These are phyloP conservation scores for Dendrobium nobile DNA, from an alignment of 106 monocot genomes.

Conservation along the genomic window DNA sequence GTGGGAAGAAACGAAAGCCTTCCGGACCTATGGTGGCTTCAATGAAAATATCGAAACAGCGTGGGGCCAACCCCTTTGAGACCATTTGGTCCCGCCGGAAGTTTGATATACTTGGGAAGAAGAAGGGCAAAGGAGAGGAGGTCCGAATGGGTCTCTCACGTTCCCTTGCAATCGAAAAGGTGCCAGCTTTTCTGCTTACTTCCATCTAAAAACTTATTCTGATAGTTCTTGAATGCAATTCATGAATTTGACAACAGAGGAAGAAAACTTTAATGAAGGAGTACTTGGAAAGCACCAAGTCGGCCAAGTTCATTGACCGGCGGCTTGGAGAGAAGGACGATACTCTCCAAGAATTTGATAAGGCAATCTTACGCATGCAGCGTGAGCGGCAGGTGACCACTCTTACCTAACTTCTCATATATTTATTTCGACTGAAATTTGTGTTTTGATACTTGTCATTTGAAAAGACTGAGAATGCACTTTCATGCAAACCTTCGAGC, in stretches of 20 bases:
- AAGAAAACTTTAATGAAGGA: slow-evolving; percentile 81
- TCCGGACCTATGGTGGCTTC: slow-evolving; percentile 36
- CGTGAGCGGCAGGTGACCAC: slow-evolving; percentile 54
- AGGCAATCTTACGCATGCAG: slow-evolving; percentile 72
- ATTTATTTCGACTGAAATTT: neutral
- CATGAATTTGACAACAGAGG: slow-evolving; percentile 37
- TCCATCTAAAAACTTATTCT: neutral
- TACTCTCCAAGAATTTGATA: slow-evolving; percentile 70
- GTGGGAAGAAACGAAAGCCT: slow-evolving; percentile 34
- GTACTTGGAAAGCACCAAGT: slow-evolving; percentile 68
- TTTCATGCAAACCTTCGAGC: no score
- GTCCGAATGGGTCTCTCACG: slow-evolving; percentile 50
- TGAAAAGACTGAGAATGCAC: no score
- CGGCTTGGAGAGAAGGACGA: slow-evolving; percentile 81
- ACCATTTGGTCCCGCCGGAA: slow-evolving; percentile 74
- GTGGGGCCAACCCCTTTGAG: slow-evolving; percentile 67
- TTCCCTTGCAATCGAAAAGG: slow-evolving; percentile 70
- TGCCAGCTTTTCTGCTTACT: neutral
- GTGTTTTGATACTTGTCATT: no score
- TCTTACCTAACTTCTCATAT: neutral
- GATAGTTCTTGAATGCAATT: neutral
- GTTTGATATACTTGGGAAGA: slow-evolving; percentile 68
- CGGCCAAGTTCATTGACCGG: slow-evolving; percentile 65
- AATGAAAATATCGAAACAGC: slow-evolving; percentile 23
- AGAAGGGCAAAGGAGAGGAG: slow-evolving; percentile 63